These are phyloP conservation scores for Mesembryanthemum crystallinum DNA, from an alignment of 148 eudicot species.

Conservation along the genomic window DNA sequence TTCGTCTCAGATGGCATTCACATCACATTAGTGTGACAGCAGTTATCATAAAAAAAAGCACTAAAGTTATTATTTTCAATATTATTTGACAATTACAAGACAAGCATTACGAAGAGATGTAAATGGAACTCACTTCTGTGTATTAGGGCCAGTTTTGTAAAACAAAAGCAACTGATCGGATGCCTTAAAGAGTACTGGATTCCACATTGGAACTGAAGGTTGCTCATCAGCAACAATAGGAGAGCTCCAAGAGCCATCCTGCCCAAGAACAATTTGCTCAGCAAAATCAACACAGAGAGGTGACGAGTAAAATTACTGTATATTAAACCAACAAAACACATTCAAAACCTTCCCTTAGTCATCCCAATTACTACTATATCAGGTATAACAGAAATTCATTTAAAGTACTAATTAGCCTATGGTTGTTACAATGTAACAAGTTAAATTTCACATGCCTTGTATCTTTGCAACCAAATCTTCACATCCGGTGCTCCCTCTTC, in stretches of 20 bases:
- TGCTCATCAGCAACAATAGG: conserved; percentile 74
- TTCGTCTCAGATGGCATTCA: neutral
- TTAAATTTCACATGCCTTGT: conserved; percentile 41
- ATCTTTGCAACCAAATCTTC: conserved; percentile 86
- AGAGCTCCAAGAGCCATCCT: conserved; percentile 81
- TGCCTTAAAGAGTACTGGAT: conserved; percentile 80
- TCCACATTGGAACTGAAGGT: conserved; percentile 81
- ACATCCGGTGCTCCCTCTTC: conserved; percentile 87
- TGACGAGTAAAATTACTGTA: neutral
- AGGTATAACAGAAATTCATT: neutral
- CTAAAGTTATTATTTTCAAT: neutral
- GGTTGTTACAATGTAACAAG: neutral
- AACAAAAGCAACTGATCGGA: conserved; percentile 75
- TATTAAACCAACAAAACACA: neutral
- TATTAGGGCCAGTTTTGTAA: conserved; percentile 75
- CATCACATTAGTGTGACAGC: neutral
- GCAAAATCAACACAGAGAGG: neutral
- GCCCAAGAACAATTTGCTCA: conserved; percentile 22
- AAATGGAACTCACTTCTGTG: conserved; percentile 64
- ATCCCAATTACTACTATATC: neutral
- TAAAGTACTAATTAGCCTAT: neutral
- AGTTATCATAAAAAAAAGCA: neutral
- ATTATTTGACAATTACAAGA: neutral
- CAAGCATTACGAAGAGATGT: no score
- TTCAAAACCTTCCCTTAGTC: neutral